Base-by-base conservation (phyloP, 1,284 basidiomycete genomes). In the Austroboletus novae-zelandiae region DNA sequence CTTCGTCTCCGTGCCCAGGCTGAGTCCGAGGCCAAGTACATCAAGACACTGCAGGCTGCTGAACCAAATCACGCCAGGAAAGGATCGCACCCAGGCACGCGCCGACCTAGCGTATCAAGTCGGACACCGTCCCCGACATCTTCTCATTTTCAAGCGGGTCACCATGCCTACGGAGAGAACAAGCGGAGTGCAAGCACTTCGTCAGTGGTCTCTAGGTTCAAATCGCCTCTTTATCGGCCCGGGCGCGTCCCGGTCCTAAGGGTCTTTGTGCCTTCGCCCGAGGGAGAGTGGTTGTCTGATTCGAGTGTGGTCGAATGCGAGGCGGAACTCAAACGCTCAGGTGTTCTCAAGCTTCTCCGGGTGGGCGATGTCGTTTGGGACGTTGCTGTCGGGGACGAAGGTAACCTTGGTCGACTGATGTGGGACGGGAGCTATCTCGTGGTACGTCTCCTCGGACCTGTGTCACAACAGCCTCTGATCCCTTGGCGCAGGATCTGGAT, bases 361-460 rank as follows among this genome's bases (percentile, higher is more conserved):
- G 72, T 81, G 20, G 89, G 89, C 0, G 89, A 92, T 64, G 80
- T 91, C 1, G 79, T 91, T 11, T 91, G 89, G 88, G 89, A 91
- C 61, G 74, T 83, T 13, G 89, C 88, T 3, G 84, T 89, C 1
- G 86, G 86, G 4, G 89, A 91, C 60, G 89, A 91, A 63, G 86
- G 84, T 1, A 92, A 92, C 65, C 74, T 83, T 2, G 89, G 89
- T 14, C 70, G 86, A 55, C 65, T 92, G 67, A 74, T 91, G 9
- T 92, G 89, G 87, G 89, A 91, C 62, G 89, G 89, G 25, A 81
- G 79, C 55, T 91, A 90, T 69, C 75, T 92, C 9, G 80, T 91
- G 57, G 89, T 91, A 61, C 13, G 50, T 40, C 40, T 49, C 40
- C 36, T 52, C 51, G 47, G 44, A 27, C 43, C n/a, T 29, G 32